phyloP scores from a whole-genome alignment of 495 filamentous ascomycete genomes.

The Apodospora peruviana region DNA sequence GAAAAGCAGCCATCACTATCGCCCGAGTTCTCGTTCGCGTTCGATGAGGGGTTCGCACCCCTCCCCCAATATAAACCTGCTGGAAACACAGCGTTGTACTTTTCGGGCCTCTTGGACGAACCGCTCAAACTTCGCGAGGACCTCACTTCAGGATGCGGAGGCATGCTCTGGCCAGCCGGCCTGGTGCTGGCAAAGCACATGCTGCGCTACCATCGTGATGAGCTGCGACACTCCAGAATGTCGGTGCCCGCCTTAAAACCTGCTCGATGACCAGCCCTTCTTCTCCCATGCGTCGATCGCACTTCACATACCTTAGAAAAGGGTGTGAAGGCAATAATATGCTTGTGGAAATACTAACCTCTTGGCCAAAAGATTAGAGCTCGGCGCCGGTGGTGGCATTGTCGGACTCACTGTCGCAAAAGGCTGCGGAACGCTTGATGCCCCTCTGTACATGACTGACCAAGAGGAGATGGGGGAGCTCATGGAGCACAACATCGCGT shows the following conservation, averaged over 20 bases:
- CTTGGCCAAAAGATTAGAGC: conserved; percentile 86
- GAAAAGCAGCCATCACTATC: conserved; percentile 24
- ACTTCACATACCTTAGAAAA: too few relatives aligned
- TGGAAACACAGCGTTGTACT: conserved; percentile 56
- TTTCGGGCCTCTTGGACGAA: conserved; percentile 63
- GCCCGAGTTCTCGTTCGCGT: conserved; percentile 42
- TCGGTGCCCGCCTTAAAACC: conserved; percentile 51
- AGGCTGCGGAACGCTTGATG: conserved; percentile 41
- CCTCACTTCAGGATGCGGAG: conserved; percentile 79
- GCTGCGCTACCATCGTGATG: conserved; percentile 58
- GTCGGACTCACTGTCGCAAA: conserved; percentile 68
- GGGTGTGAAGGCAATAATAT: too few relatives aligned
- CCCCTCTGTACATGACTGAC: conserved; percentile 72
- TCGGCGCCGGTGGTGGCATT: conserved; percentile 87
- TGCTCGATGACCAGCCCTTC: not conserved
- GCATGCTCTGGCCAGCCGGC: conserved; percentile 90
- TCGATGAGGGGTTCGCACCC: conserved; percentile 64
- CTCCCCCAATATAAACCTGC: conserved; percentile 60
- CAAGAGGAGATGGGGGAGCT: conserved; percentile 75
- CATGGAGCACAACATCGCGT: conserved; percentile 74
- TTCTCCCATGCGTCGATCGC: not conserved
- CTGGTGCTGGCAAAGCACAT: conserved; percentile 82
- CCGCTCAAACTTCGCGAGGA: conserved; percentile 80
- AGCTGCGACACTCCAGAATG: conserved; percentile 64
- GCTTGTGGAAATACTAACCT: too few relatives aligned